A percentile compares a stretch with the other conserved stretches of the same genome.
Conservation (phyloP, 495 filamentous ascomycete species). For the Trichoderma gamsii region DNA sequence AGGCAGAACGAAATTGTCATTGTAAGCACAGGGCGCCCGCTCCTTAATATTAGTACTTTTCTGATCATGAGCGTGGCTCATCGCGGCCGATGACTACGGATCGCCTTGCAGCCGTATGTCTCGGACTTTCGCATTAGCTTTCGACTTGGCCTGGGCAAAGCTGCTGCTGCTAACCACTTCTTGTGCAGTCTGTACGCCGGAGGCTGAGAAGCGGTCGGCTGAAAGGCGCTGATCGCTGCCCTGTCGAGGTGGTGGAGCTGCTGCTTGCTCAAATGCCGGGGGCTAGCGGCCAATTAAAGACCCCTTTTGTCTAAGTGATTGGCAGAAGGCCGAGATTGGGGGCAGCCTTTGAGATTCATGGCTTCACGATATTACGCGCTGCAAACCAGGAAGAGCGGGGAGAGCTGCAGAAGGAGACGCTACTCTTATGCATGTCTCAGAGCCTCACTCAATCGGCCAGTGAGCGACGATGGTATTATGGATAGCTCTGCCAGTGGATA, state of each 20-base stretch:
- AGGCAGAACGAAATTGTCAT: background rate
- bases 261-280: background rate
- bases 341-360: background rate
- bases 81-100: background rate
- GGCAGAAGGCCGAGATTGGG: background rate
- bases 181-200: background rate
- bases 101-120: background rate
- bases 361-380: background rate
- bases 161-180: background rate
- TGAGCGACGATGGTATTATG: background rate
- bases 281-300: background rate
- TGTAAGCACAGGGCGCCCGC: constrained; percentile 11
- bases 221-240: constrained; percentile 7
- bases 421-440: constrained; percentile 4
- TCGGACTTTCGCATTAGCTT: background rate
- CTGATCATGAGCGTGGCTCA: constrained; percentile 1
- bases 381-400: background rate
- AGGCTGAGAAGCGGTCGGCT: background rate
- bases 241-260: background rate
- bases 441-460: background rate
- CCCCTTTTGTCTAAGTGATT: background rate
- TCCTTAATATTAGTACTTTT: constrained; percentile 10
- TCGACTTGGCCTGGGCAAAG: background rate
- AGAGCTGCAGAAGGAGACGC: background rate
- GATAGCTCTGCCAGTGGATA: background rate